Evolutionary conservation across 805 yeast genomes (phyloP).

Genomic region (Metschnikowia baotianmanensis): DNA sequence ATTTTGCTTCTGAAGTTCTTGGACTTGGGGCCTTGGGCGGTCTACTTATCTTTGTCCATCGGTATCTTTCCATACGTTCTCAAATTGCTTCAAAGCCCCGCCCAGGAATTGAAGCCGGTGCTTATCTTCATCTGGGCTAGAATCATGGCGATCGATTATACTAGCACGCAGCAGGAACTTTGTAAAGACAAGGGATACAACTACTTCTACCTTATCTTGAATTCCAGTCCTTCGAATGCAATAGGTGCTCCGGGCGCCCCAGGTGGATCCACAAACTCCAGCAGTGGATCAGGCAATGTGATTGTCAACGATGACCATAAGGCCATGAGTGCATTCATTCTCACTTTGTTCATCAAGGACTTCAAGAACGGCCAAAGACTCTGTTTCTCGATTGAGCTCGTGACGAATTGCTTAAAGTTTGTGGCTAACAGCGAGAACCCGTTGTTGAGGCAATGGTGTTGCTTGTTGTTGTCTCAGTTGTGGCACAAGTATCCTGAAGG

Average conservation of each 20-base stretch:
- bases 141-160: slow-evolving; percentile 91
- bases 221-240: slow-evolving; percentile 35
- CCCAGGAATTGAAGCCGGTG: slow-evolving; percentile 91
- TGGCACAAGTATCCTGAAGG: slow-evolving; percentile 75
- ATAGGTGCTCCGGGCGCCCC: slow-evolving; percentile 33
- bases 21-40: slow-evolving; percentile 98
- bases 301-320: slow-evolving; percentile 76
- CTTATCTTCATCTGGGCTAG: slow-evolving; percentile 96
- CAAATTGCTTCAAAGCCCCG: slow-evolving; percentile 88
- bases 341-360: slow-evolving; percentile 80
- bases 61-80: slow-evolving; percentile 96
- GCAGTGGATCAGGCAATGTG: slow-evolving; percentile 22
- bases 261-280: slow-evolving; percentile 24
- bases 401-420: slow-evolving; percentile 63
- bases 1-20: slow-evolving; percentile 79
- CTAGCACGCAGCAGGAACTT: slow-evolving; percentile 86
- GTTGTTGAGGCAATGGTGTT: slow-evolving; percentile 88
- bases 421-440: slow-evolving; percentile 78
- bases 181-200: slow-evolving; percentile 88
- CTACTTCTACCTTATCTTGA: slow-evolving; percentile 79
- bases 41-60: slow-evolving; percentile 83
- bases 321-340: slow-evolving; percentile 92
- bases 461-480: slow-evolving; percentile 70
- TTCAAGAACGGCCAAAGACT: slow-evolving; percentile 76
- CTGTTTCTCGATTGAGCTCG: slow-evolving; percentile 71